Evolutionary conservation across 345 rosid genomes (phyloP).

Genomic region (Eutrema japonicum): DNA sequence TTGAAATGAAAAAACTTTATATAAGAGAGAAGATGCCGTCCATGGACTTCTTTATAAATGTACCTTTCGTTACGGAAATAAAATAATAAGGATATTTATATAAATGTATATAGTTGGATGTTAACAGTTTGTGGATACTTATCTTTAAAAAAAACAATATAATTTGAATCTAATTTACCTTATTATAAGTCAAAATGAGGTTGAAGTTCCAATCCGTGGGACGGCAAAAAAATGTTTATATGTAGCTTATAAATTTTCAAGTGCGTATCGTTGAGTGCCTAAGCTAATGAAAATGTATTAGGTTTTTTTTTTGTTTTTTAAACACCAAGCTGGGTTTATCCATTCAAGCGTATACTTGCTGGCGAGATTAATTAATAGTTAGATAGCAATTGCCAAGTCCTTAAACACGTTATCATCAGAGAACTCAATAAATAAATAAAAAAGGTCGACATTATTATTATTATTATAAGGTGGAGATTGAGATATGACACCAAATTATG

Average conservation of each 20-base stretch:
- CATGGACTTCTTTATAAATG: conserved; percentile 31
- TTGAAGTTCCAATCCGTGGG: conserved; percentile 6
- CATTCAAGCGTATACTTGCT: neutral
- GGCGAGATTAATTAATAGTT: neutral
- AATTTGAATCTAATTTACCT: neutral
- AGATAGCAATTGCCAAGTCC: conserved; percentile 16
- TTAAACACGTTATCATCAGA: conserved; percentile 30
- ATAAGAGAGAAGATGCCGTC: conserved; percentile 19
- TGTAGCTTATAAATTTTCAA: neutral
- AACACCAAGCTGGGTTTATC: conserved; percentile 17
- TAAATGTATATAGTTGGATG: conserved; percentile 44
- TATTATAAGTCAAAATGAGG: conserved; percentile 2
- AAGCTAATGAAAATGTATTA: neutral
- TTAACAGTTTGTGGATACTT: conserved; percentile 34
- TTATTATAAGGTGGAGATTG: conserved; percentile 19
- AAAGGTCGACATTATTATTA: neutral
- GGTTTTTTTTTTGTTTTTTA: too few relatives aligned
- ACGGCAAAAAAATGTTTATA: neutral
- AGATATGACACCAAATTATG: conserved; percentile 31
- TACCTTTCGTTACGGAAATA: conserved; percentile 4
- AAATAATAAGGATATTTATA: conserved; percentile 3
- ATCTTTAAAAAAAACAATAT: neutral
- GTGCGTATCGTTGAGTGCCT: conserved; percentile 15
- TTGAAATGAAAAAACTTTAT: neutral
- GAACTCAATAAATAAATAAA: neutral